phyloP scores from a whole-genome alignment of 2,329 filamentous ascomycete species.

The Paraphoma sp. region DNA sequence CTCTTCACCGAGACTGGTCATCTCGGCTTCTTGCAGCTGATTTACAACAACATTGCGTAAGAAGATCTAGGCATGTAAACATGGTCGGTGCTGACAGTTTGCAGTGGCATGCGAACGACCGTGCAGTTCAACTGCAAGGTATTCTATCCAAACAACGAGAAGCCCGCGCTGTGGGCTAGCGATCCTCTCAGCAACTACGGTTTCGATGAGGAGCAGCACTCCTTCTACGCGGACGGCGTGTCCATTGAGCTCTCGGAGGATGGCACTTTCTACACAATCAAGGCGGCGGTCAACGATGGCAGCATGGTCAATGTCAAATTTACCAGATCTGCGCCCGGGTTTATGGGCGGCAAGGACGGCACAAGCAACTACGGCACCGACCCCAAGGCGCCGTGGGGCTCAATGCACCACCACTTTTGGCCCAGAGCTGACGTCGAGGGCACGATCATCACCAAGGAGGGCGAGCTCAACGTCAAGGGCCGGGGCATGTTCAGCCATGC shows the following conservation, averaged over 20 bases:
- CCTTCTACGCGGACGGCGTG: slow-evolving; percentile 85
- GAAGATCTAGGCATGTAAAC: not conserved
- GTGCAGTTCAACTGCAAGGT: slow-evolving; percentile 95
- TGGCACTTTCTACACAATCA: slow-evolving; percentile 83
- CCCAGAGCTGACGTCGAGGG: slow-evolving; percentile 83
- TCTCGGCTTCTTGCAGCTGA: slow-evolving; percentile 83
- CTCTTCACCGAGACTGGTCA: slow-evolving; percentile 79
- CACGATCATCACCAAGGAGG: slow-evolving; percentile 81
- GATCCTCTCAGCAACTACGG: slow-evolving; percentile 78
- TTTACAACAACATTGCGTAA: slow-evolving; percentile 96
- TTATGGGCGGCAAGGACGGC: slow-evolving; percentile 83
- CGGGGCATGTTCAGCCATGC: slow-evolving; percentile 82
- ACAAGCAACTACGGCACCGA: slow-evolving; percentile 88
- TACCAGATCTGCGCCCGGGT: slow-evolving; percentile 77
- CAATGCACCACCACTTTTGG: slow-evolving; percentile 94
- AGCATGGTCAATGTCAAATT: slow-evolving; percentile 87
- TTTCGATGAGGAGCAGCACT: slow-evolving; percentile 83
- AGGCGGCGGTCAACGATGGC: slow-evolving; percentile 82
- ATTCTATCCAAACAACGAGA: slow-evolving; percentile 76
- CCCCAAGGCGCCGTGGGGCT: slow-evolving; percentile 84
- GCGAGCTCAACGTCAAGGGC: slow-evolving; percentile 82
- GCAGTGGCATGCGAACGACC: slow-evolving; percentile 86
- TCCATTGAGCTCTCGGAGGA: slow-evolving; percentile 87
- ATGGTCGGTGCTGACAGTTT: slow-evolving; percentile 12
- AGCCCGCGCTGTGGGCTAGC: slow-evolving; percentile 82